phyloP scores from a whole-genome alignment of 176 grass and related monocot species.

The Eragrostis curvula region DNA sequence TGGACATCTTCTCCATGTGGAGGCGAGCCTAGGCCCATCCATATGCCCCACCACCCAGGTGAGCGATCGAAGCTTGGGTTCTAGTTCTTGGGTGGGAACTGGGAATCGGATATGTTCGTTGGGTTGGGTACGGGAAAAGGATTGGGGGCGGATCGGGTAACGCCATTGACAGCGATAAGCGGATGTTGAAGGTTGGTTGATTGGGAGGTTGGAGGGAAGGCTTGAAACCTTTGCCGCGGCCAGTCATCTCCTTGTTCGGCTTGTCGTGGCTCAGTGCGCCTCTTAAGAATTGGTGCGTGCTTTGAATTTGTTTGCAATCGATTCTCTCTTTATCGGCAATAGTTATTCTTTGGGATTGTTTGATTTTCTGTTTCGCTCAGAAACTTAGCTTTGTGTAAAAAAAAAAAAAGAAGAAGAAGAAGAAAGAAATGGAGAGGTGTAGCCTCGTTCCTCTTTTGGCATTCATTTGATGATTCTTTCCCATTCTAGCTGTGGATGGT shows the following conservation, averaged over 20 bases:
- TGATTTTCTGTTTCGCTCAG: background rate
- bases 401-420: no score
- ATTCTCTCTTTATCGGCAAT: background rate
- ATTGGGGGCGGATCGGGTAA: background rate
- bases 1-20: conserved; percentile 32
- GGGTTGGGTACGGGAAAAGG: conserved; percentile 20
- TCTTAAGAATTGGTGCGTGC: conserved; percentile 15
- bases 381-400: background rate
- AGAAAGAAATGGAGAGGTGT: background rate
- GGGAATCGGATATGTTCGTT: conserved; percentile 16
- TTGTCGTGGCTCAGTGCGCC: background rate
- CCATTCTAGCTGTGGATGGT: background rate
- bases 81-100: conserved; percentile 13
- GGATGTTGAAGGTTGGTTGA: conserved; percentile 30
- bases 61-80: conserved; percentile 23
- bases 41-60: conserved; percentile 12
- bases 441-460: background rate
- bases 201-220: background rate
- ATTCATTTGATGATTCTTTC: background rate
- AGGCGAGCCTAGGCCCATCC: conserved; percentile 16
- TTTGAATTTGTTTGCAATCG: background rate
- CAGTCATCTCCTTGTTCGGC: background rate
- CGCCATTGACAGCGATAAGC: conserved; percentile 30
- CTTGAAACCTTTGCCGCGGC: conserved; percentile 1
- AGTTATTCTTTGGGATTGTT: background rate